Evolutionary conservation across 2,329 filamentous ascomycete species (phyloP).

Genomic region (Hymenoscyphus albidus): DNA sequence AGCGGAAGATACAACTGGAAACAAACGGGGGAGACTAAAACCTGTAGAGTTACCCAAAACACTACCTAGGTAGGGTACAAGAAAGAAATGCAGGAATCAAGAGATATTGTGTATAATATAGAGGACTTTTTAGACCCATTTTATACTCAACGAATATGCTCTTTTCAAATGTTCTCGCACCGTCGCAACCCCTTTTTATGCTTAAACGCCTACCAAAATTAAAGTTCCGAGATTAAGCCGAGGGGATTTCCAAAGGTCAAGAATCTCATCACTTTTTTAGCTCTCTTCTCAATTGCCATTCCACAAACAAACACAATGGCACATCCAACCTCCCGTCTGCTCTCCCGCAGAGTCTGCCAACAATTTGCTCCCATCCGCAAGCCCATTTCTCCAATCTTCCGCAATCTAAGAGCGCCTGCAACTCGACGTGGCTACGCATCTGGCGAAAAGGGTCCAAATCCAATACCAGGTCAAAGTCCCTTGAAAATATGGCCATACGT

Average conservation of each 20-base stretch:
- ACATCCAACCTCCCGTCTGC: conserved; percentile 25
- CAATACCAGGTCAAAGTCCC: conserved; percentile 31
- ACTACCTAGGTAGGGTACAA: too few species aligned
- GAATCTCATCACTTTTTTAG: neutral
- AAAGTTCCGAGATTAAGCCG: neutral
- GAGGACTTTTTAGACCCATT: too few species aligned
- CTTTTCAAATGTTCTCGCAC: too few species aligned
- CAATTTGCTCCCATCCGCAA: conserved; percentile 19
- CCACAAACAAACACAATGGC: conserved; percentile 23
- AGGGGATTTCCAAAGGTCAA: neutral
- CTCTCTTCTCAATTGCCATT: neutral
- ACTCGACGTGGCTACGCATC: conserved; percentile 29
- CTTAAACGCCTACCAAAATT: neutral
- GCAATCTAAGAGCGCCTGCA: conserved; percentile 20
- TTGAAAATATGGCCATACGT: conserved; percentile 39
- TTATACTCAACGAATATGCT: too few species aligned
- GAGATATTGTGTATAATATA: too few species aligned
- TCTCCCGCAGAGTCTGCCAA: conserved; percentile 29
- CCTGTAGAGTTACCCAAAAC: too few species aligned
- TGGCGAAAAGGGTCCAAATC: conserved; percentile 31
- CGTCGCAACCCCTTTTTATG: too few species aligned
- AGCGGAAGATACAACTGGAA: too few species aligned
- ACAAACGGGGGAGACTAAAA: too few species aligned
- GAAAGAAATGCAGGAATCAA: too few species aligned
- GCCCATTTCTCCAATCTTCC: conserved; percentile 19